Percentiles rank a stretch among this genome's conserved stretches.
phyloP scores from a whole-genome alignment of 805 yeast genomes.

The Cyberlindnera japonica region DNA sequence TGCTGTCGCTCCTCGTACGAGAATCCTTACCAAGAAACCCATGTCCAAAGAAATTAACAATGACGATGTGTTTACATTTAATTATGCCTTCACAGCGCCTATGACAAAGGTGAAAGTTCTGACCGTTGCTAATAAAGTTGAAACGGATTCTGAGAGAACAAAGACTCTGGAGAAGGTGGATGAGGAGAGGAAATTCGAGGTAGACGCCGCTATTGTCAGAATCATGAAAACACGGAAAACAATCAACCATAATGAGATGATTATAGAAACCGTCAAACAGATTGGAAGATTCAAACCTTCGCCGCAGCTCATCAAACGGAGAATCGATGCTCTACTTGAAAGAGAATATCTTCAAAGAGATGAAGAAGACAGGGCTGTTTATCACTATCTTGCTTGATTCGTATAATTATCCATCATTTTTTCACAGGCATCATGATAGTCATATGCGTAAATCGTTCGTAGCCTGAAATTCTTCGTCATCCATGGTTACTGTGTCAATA shows the following conservation, averaged over 20 bases:
- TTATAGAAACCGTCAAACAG: slow-evolving; percentile 61
- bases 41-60: slow-evolving; percentile 66
- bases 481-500: slow-evolving; percentile 4
- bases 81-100: slow-evolving; percentile 64
- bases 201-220: slow-evolving; percentile 85
- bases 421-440: slow-evolving; percentile 1
- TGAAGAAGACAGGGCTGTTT: slow-evolving; percentile 51
- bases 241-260: slow-evolving; percentile 58
- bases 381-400: slow-evolving; percentile 61
- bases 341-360: slow-evolving; percentile 79
- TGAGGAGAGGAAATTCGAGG: slow-evolving; percentile 60
- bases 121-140: slow-evolving; percentile 49
- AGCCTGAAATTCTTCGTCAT: slow-evolving; percentile 3
- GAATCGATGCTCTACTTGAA: slow-evolving; percentile 72
- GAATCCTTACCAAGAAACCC: slow-evolving; percentile 72
- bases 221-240: slow-evolving; percentile 76
- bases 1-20: slow-evolving; percentile 76
- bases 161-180: slow-evolving; percentile 54
- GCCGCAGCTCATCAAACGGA: slow-evolving; percentile 60
- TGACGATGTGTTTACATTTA: slow-evolving; percentile 62
- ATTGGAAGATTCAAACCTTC: slow-evolving; percentile 68
- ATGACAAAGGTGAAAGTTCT: slow-evolving; percentile 68
- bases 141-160: slow-evolving; percentile 37
- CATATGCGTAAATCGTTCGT: background rate
- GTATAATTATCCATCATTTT: background rate